Conservation (phyloP, 1,139 yeast species). For the Saccharomyces hybrid region DNA sequence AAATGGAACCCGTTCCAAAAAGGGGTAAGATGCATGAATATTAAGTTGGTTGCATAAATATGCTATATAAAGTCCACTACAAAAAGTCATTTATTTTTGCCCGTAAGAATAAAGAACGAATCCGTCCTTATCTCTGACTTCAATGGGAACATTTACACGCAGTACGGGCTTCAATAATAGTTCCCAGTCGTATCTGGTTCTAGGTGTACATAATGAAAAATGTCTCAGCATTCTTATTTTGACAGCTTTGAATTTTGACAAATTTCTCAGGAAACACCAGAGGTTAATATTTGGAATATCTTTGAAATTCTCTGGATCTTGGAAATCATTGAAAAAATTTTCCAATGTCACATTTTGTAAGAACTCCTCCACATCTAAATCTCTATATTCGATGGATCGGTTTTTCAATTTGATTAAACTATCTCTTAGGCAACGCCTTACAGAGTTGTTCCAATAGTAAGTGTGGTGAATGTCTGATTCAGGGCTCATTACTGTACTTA, state of each 20-base stretch:
- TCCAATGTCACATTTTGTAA: constrained; percentile 12
- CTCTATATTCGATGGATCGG: constrained; percentile 4
- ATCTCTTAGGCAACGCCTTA: constrained; percentile 16
- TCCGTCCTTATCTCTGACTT: constrained; percentile 35
- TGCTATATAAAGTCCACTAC: not conserved
- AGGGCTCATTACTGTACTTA: not conserved
- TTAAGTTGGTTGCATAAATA: not conserved
- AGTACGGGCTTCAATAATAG: constrained; percentile 31
- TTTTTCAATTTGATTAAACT: constrained; percentile 5
- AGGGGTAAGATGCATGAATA: not conserved
- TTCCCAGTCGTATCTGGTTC: constrained; percentile 35
- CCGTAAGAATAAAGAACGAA: constrained; percentile 32
- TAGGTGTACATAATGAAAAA: constrained; percentile 33
- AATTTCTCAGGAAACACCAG: constrained; percentile 30
- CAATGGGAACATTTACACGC: constrained; percentile 29
- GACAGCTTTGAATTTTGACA: constrained; percentile 29
- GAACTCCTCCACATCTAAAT: constrained; percentile 9
- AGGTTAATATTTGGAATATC: constrained; percentile 31
- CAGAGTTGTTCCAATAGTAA: constrained; percentile 24
- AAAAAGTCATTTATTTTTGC: not conserved
- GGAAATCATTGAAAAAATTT: constrained; percentile 22
- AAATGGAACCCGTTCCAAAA: not conserved
- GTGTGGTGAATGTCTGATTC: constrained; percentile 1
- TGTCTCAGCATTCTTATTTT: constrained; percentile 33
- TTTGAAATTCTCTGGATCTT: constrained; percentile 21